Evolutionary conservation across 2,329 filamentous ascomycete genomes (phyloP).

Genomic region (Fusarium pseudograminearum): DNA sequence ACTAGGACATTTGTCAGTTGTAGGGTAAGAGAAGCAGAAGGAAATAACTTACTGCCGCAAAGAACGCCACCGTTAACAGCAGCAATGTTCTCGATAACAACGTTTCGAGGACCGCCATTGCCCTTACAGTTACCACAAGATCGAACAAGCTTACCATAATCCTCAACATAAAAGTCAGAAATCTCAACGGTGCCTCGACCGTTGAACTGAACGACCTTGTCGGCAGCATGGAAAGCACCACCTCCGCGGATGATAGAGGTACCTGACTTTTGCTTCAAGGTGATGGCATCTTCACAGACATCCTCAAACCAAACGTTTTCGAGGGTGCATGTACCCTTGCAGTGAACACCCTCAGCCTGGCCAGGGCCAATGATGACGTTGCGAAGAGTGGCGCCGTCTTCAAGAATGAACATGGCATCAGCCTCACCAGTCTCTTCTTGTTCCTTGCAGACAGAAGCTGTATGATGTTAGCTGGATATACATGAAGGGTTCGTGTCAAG

Average conservation of each 20-base stretch:
- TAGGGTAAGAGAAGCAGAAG: too few species aligned
- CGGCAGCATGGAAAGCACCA: conserved; percentile 56
- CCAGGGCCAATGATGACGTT: conserved; percentile 66
- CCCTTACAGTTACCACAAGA: conserved; percentile 56
- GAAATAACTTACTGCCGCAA: conserved; percentile 31
- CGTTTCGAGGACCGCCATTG: conserved; percentile 38
- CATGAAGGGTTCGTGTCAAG: too few species aligned
- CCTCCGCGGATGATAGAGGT: conserved; percentile 58
- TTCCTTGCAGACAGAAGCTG: conserved; percentile 45
- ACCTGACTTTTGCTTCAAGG: conserved; percentile 54
- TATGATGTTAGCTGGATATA: conserved; percentile 1
- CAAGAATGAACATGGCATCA: conserved; percentile 63
- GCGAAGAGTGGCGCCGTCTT: conserved; percentile 62
- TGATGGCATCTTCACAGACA: conserved; percentile 55
- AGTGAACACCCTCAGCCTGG: conserved; percentile 64
- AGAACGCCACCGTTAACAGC: conserved; percentile 43
- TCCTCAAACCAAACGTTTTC: conserved; percentile 57
- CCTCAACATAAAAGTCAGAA: conserved; percentile 44
- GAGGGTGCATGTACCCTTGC: conserved; percentile 59
- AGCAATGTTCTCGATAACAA: conserved; percentile 34
- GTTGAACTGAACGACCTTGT: conserved; percentile 60
- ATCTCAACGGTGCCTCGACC: conserved; percentile 55
- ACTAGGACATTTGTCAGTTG: conserved; percentile 7
- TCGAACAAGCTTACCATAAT: conserved; percentile 63
- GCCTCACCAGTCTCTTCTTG: conserved; percentile 47